Percentiles rank a stretch among this genome's conserved stretches.
Evolutionary conservation across 306 rosid genomes (phyloP).

Genomic region (Casuarina equisetifolia): DNA sequence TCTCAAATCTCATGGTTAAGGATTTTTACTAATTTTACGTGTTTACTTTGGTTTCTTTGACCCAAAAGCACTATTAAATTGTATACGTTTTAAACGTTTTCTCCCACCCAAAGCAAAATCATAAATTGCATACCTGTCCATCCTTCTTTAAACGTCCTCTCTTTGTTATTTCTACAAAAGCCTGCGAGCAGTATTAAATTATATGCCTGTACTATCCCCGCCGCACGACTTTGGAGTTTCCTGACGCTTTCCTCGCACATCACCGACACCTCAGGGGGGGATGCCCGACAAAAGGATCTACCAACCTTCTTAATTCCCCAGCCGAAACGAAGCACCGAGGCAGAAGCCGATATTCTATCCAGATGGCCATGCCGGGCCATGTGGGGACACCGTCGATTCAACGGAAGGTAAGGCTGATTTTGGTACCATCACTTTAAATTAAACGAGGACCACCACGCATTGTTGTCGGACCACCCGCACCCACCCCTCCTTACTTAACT

Average conservation of each 20-base stretch:
- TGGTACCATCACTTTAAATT: constrained; percentile 22
- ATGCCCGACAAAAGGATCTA: neutral
- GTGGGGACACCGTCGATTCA: constrained; percentile 63
- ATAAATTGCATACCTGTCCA: neutral
- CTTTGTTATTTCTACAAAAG: neutral
- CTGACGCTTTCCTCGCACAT: constrained; percentile 26
- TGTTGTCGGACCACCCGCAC: constrained; percentile 43
- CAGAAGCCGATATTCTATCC: constrained; percentile 32
- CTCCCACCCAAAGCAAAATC: neutral
- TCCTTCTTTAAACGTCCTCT: too few species aligned
- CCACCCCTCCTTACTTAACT: constrained; percentile 13
- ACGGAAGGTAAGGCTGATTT: constrained; percentile 46
- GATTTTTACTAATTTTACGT: too few species aligned
- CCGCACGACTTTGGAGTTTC: constrained; percentile 23
- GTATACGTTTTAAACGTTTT: too few species aligned
- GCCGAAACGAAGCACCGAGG: constrained; percentile 21
- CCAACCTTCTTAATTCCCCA: neutral
- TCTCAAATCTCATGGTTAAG: too few species aligned
- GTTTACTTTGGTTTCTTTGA: too few species aligned
- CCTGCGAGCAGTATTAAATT: constrained; percentile 31
- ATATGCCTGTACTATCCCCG: neutral
- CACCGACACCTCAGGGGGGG: constrained; percentile 53
- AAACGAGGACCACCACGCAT: constrained; percentile 47
- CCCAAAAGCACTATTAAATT: too few species aligned
- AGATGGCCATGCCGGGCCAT: constrained; percentile 26